Evolutionary conservation across 2,329 filamentous ascomycete species (phyloP).

Genomic region (Epichloe coenophiala): DNA sequence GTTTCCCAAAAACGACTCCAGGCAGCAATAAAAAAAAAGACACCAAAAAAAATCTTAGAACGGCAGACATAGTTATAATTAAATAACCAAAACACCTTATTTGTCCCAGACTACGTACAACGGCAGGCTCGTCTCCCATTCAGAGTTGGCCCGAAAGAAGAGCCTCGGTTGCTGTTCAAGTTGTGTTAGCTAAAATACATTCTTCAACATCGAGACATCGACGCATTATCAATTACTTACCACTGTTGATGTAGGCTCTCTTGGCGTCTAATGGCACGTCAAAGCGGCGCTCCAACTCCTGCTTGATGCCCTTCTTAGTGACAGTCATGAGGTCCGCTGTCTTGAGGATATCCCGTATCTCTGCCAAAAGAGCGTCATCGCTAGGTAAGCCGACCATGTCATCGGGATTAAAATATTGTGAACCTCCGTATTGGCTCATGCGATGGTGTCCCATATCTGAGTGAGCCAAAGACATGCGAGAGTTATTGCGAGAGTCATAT

Average conservation of each 20-base stretch:
- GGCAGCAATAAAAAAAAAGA: background rate
- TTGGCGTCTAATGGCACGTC: conserved; percentile 74
- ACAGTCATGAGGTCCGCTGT: conserved; percentile 94
- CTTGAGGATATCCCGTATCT: conserved; percentile 86
- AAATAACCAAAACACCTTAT: background rate
- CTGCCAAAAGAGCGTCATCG: conserved; percentile 79
- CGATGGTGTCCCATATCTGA: conserved; percentile 51
- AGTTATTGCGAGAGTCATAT: conserved; percentile 34
- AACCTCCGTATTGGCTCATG: conserved; percentile 47
- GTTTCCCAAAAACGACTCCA: background rate
- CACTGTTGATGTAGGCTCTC: conserved; percentile 86
- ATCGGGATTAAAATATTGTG: conserved; percentile 46
- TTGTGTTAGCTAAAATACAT: background rate
- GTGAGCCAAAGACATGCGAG: conserved; percentile 68
- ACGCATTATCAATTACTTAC: conserved; percentile 37
- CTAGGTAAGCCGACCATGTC: conserved; percentile 66
- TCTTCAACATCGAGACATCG: too few relatives aligned
- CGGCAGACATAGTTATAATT: background rate
- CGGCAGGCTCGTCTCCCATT: conserved; percentile 5
- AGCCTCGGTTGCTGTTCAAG: conserved; percentile 54
- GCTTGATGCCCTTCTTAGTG: conserved; percentile 96
- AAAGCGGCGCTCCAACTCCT: conserved; percentile 82
- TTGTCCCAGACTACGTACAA: background rate
- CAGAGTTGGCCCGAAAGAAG: conserved; percentile 65
- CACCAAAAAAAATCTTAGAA: background rate